Conservation (phyloP, 2,329 filamentous ascomycete species). For the Cladosporium sp. region DNA sequence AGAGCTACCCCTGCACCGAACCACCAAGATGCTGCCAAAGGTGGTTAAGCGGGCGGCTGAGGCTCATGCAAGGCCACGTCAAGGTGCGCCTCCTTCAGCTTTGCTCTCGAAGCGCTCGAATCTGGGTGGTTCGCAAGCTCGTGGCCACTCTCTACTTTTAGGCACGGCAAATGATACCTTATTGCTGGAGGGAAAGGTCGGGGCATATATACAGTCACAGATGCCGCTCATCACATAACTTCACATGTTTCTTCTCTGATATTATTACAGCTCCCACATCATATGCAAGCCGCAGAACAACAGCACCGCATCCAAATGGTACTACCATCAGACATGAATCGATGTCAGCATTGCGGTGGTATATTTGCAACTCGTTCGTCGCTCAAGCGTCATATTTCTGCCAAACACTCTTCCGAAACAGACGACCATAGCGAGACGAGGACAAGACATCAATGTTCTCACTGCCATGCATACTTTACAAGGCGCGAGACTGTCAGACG, state of each 20-base stretch:
- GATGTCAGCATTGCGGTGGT: not conserved
- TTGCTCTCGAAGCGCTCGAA: not conserved
- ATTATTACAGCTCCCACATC: too few species aligned
- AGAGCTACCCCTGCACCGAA: not conserved
- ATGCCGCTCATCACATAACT: not conserved
- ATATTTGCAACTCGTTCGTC: not conserved
- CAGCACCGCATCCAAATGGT: not conserved
- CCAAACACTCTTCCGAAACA: not conserved
- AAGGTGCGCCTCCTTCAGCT: not conserved
- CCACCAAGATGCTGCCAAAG: not conserved
- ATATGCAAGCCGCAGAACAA: too few species aligned
- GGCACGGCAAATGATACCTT: not conserved
- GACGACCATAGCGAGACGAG: not conserved
- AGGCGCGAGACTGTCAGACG: not conserved
- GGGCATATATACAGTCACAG: not conserved
- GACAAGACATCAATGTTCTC: not conserved
- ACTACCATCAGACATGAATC: not conserved
- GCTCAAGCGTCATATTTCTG: not conserved
- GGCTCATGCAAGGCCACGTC: not conserved
- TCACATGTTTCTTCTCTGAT: too few species aligned
- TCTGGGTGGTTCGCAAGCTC: not conserved
- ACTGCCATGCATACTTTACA: not conserved
- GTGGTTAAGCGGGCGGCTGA: not conserved
- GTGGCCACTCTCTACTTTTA: not conserved
- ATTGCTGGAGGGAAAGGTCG: not conserved